A percentile compares a stretch with the other conserved stretches of the same genome.
These are phyloP conservation scores for Pleurotus ostreatus DNA, from an alignment of 768 basidiomycete genomes.

Conservation along the genomic window DNA sequence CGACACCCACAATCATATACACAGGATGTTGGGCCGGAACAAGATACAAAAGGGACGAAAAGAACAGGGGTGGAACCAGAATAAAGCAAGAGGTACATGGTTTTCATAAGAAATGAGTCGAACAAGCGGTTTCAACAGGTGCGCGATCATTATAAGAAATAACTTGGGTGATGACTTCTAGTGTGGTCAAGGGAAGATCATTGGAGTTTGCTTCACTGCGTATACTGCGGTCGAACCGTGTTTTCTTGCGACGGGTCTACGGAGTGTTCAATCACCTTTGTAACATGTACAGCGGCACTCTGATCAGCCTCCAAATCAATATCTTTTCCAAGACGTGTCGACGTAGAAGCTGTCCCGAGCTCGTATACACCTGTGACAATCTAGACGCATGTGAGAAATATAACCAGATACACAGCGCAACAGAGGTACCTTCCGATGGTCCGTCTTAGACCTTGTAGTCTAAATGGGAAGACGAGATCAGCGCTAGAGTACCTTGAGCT, in stretches of 20 bases:
- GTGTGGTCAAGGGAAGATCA: background rate
- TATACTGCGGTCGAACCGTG: no score
- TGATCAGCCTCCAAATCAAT: background rate
- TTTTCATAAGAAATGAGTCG: background rate
- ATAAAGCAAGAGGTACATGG: no score
- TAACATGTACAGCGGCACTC: background rate
- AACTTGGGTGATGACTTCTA: background rate
- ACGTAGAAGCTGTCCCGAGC: background rate
- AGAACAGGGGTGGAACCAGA: no score
- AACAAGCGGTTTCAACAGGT: background rate
- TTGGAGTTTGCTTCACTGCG: no score
- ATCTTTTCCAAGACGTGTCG: background rate
- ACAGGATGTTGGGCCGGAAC: no score
- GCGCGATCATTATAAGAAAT: background rate
- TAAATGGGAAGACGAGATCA: background rate
- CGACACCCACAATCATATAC: no score
- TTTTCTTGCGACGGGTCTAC: background rate
- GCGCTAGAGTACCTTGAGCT: background rate
- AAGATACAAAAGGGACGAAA: no score
- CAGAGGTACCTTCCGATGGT: slow-evolving; percentile 1
- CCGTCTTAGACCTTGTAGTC: background rate
- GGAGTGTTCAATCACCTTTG: background rate
- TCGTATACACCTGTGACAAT: slow-evolving; percentile 6
- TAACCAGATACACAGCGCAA: background rate
- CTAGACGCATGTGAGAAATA: background rate